Percentiles rank a stretch among this genome's conserved stretches.
Conservation (phyloP, 2,329 filamentous ascomycete species). For the Fusarium newnesense region DNA sequence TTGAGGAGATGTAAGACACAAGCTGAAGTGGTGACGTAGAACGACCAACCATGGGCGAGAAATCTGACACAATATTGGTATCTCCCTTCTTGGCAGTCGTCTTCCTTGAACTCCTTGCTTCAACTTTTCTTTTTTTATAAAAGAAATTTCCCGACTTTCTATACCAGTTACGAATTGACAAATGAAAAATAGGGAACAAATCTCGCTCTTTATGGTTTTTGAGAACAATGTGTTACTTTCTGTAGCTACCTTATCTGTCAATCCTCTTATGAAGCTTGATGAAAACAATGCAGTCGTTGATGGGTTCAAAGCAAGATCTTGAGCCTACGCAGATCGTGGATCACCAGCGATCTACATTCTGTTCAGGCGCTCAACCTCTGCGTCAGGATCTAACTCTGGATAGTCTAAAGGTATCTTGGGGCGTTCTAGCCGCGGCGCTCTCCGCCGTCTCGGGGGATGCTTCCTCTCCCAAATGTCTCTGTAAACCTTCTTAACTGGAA, state of each 20-base stretch:
- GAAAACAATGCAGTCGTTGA: no score
- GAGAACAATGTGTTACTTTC: no score
- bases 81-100: no score
- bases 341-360: not conserved
- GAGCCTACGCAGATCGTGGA: no score
- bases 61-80: not conserved
- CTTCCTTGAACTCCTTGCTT: not conserved
- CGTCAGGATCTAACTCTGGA: not conserved
- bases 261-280: no score
- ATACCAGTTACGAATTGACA: not conserved
- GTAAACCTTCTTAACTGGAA: conserved; percentile 5
- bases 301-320: no score
- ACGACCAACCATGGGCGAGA: not conserved
- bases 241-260: not conserved
- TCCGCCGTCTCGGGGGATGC: not conserved
- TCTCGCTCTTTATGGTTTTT: not conserved
- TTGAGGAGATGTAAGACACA: not conserved
- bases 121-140: not conserved
- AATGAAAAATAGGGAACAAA: not conserved
- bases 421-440: not conserved
- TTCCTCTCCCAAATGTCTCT: conserved; percentile 27
- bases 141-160: not conserved
- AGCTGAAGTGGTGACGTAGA: not conserved
- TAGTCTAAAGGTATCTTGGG: not conserved
- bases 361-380: not conserved